A percentile compares a stretch with the other conserved stretches of the same genome.
Evolutionary conservation across 208 protist genomes (phyloP).

Genomic region (Leishmania arabica): DNA sequence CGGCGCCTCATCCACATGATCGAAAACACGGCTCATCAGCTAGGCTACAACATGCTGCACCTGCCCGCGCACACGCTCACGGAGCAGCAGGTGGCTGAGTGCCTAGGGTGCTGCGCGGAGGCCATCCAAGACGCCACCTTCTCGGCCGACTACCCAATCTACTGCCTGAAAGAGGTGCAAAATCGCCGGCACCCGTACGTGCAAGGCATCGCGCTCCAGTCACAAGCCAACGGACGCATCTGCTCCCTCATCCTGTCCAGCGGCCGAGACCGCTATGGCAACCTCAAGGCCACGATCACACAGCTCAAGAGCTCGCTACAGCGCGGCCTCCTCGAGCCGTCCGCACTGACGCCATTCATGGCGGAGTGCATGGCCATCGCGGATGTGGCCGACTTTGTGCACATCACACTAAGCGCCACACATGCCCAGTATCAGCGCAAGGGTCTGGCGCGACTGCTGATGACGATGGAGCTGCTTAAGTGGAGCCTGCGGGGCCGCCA

Average conservation of each 20-base stretch:
- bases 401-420: slow-evolving; percentile 86
- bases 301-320: slow-evolving; percentile 71
- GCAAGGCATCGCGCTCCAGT: slow-evolving; percentile 63
- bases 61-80: slow-evolving; percentile 50
- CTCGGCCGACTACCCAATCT: slow-evolving; percentile 71
- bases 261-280: slow-evolving; percentile 86
- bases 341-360: slow-evolving; percentile 49
- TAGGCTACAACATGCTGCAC: slow-evolving; percentile 54
- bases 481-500: slow-evolving; percentile 81
- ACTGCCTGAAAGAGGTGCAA: slow-evolving; percentile 73
- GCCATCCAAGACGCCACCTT: slow-evolving; percentile 76
- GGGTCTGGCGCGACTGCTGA: slow-evolving; percentile 67
- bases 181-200: slow-evolving; percentile 58
- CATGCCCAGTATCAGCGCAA: slow-evolving; percentile 50
- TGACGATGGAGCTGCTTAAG: slow-evolving; percentile 74
- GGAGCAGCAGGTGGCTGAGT: slow-evolving; percentile 44
- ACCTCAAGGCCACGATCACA: slow-evolving; percentile 69
- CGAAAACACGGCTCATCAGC: slow-evolving; percentile 27
- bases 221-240: slow-evolving; percentile 17
- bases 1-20: slow-evolving; percentile 28
- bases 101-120: slow-evolving; percentile 60
- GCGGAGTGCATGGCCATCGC: slow-evolving; percentile 50
- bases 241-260: slow-evolving; percentile 74
- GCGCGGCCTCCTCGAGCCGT: slow-evolving; percentile 42
- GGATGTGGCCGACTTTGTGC: slow-evolving; percentile 82